Percentiles rank a stretch among this genome's conserved stretches.
Evolutionary conservation across 768 basidiomycete genomes (phyloP).

Genomic region (Xerocomus brunneocitrinus): DNA sequence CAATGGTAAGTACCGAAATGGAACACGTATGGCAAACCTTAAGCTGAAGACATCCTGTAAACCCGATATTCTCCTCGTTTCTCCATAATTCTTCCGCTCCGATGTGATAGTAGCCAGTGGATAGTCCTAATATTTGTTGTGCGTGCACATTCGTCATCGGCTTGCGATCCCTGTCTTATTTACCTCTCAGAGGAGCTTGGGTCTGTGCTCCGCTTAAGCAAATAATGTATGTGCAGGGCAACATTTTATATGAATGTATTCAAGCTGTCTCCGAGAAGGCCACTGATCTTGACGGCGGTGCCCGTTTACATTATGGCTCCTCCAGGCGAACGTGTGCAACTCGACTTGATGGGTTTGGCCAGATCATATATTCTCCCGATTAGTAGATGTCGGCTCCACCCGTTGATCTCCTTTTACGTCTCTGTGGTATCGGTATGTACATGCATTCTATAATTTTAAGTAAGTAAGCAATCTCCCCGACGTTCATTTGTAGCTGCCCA

Average conservation of each 20-base stretch:
- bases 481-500: slow-evolving; percentile 5
- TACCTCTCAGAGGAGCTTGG: background rate
- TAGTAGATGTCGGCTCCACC: slow-evolving; percentile 2
- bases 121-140: background rate
- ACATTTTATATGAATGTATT: slow-evolving; percentile 3
- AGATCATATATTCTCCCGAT: background rate
- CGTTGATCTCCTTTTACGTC: slow-evolving; percentile 14
- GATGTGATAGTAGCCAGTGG: slow-evolving; percentile 22
- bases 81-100: slow-evolving; percentile 7
- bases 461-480: background rate
- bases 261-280: slow-evolving; percentile 3
- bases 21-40: slow-evolving; percentile 5
- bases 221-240: background rate
- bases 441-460: slow-evolving; percentile 4
- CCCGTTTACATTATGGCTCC: background rate
- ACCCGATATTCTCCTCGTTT: slow-evolving; percentile 1
- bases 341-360: background rate
- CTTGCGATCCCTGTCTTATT: background rate
- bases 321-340: slow-evolving; percentile 1
- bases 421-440: slow-evolving; percentile 7
- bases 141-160: background rate
- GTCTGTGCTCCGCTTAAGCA: background rate
- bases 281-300: slow-evolving; percentile 6
- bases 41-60: background rate
- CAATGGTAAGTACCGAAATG: slow-evolving; percentile 6